Conservation (phyloP, 2,329 filamentous ascomycete genomes). For the Xylariaceae sp. region DNA sequence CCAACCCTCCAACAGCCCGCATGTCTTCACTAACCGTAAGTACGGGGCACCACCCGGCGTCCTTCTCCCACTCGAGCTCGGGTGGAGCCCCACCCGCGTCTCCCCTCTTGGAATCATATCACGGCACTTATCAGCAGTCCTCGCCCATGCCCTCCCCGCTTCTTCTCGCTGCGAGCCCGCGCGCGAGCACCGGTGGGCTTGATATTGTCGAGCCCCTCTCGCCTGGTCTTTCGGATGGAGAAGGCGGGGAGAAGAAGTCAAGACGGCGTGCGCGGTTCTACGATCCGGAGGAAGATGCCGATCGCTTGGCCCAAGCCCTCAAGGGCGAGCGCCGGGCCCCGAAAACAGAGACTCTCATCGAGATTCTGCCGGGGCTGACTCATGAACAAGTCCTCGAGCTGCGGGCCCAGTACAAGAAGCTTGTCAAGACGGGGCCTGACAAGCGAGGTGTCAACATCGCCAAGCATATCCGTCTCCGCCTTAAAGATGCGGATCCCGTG, state of each 20-base stretch:
- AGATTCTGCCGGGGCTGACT: conserved; percentile 77
- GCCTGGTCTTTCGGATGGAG: conserved; percentile 48
- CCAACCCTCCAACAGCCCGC: conserved; percentile 44
- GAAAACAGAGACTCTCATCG: conserved; percentile 68
- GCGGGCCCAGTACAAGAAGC: conserved; percentile 82
- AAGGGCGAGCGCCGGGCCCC: conserved; percentile 58
- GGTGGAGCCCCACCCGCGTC: conserved; percentile 61
- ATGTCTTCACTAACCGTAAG: conserved; percentile 53
- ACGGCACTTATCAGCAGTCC: conserved; percentile 88
- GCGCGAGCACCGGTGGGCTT: conserved; percentile 33
- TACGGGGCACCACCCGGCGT: conserved; percentile 39
- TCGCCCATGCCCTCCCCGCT: conserved; percentile 91
- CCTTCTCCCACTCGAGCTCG: conserved; percentile 41
- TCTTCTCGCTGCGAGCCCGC: conserved; percentile 52
- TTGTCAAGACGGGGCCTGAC: conserved; percentile 72
- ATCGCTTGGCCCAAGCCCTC: conserved; percentile 70
- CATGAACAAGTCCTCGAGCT: conserved; percentile 86
- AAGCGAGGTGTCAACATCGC: conserved; percentile 79
- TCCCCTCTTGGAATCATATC: conserved; percentile 86
- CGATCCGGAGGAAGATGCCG: conserved; percentile 75
- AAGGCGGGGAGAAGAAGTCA: conserved; percentile 40
- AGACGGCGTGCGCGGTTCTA: conserved; percentile 71
- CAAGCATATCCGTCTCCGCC: conserved; percentile 73
- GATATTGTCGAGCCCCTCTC: conserved; percentile 48
- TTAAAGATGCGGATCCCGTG: conserved; percentile 69